Evolutionary conservation across 768 basidiomycete genomes (phyloP), one percentile per base, ranked within the genome.

Genomic region (Suillus brevipes): DNA sequence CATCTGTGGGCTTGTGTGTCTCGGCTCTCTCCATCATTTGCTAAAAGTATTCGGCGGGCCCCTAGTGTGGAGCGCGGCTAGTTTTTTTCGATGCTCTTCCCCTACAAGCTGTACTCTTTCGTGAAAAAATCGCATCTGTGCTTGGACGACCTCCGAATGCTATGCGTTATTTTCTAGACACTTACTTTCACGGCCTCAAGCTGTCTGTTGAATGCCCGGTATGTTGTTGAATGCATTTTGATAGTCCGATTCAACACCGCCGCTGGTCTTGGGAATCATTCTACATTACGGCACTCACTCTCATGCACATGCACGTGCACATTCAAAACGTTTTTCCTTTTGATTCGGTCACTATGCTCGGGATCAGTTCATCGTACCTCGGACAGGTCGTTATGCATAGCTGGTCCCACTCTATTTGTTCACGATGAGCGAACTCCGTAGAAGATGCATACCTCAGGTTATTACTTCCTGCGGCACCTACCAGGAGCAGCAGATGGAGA

Each of bases 401-500:
- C 31, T 4, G 31, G 31, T 31, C 31, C 31, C 31, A 31, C 31
- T 31, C 31, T 31, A 4, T 31, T 31, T 31, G 31, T 31, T 31
- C 31, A 31, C 31, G 31, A 31, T 31, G 31, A 31, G 31, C 31
- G 31, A 31, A 31, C 31, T 31, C 31, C 4, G 4, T 31, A 31
- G 31, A 31, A 2, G 31, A 31, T 31, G 31, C 4, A 31, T 31
- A 31, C 31, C 42, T 4, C 62, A 62, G 1, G 77, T 87, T 65
- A 65, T 3, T 78, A 80, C 66, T 78, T 93, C 16, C 67, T 76
- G 31, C 68, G 69, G 10, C 77, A 82, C 56, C 78, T 94, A 49
- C n/a, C 71, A 81, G 62, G 82, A 82, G 62, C 85, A 88, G 70
- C 80, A 81, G 43, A 75, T 77, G 25, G 83, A 85, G 61, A 79